Base-by-base conservation (phyloP, 2,329 filamentous ascomycete species). In the Trichoderma afroharzianum region DNA sequence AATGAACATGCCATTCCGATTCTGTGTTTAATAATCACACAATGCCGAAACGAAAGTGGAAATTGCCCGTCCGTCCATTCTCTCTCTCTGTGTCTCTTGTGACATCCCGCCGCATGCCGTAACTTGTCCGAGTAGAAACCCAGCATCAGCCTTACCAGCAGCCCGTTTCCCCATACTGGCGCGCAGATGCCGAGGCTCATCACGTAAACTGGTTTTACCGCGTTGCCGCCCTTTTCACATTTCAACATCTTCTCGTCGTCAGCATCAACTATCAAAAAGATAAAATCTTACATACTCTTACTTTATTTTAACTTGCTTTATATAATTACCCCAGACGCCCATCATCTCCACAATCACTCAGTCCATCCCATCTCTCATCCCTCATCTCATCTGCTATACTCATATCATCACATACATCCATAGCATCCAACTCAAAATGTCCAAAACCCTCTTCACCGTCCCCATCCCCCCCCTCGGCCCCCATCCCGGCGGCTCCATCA, bases 401-500 rank as follows among this genome's bases (percentile, higher is more conserved):
- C n/a, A n/a, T n/a, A n/a, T n/a, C n/a, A n/a, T n/a, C n/a, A n/a
- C n/a, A n/a, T n/a, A n/a, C n/a, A n/a, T n/a, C n/a, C n/a, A n/a
- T n/a, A n/a, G n/a, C n/a, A n/a, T n/a, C n/a, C n/a, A n/a, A n/a
- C n/a, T n/a, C n/a, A 77, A n/a, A 6, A 71, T 76, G n/a, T 50
- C 75, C n/a, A 67, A 66, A 47, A 43, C 70, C 5, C 79, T 81
- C 73, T 82, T 81, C 76, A 76, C 78, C 64, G 75, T 93, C 82
- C 87, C 86, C 11, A 81, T 93, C 75, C 87, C 88, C 55, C 78
- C 84, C 69, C 75, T 81, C 74, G 81, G 79, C 67, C 72, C 80
- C 67, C 82, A 86, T 78, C 81, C 82, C 11, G 86, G 86, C 75
- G 91, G 91, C 77, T 81, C 81, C 74, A 87, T 95, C 74, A 83